These are phyloP conservation scores for Taxillus chinensis DNA, from an alignment of 164 flowering plant genomes.

Conservation along the genomic window DNA sequence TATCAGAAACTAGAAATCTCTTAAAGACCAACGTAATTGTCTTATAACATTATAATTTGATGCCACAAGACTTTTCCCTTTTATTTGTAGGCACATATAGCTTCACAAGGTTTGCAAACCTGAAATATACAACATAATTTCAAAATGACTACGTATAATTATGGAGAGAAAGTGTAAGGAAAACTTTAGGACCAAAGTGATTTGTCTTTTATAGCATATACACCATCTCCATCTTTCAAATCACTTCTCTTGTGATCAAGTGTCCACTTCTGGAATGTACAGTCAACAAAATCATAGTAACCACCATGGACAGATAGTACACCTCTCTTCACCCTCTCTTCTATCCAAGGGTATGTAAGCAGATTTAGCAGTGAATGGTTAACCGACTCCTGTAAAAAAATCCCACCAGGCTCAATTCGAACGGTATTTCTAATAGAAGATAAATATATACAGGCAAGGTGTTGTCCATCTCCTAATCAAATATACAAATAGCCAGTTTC, in stretches of 20 bases:
- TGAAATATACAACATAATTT: too few relatives aligned
- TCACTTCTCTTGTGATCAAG: slow-evolving; percentile 41
- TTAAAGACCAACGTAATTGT: too few relatives aligned
- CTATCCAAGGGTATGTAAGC: slow-evolving; percentile 85
- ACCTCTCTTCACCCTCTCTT: slow-evolving; percentile 55
- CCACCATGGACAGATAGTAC: slow-evolving; percentile 75
- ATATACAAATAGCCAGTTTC: too few relatives aligned
- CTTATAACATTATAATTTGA: too few relatives aligned
- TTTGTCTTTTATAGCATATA: slow-evolving; percentile 27
- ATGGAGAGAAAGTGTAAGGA: background rate
- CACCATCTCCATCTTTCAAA: slow-evolving; percentile 11
- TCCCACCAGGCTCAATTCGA: background rate
- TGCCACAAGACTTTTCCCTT: too few relatives aligned
- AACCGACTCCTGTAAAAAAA: slow-evolving; percentile 62
- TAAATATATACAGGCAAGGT: too few relatives aligned
- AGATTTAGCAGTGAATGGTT: slow-evolving; percentile 57
- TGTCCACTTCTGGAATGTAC: slow-evolving; percentile 96
- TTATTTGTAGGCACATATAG: too few relatives aligned
- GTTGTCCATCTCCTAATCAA: too few relatives aligned
- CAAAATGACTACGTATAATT: too few relatives aligned
- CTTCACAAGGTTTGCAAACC: too few relatives aligned
- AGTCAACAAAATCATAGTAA: slow-evolving; percentile 74
- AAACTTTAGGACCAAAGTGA: slow-evolving; percentile 50
- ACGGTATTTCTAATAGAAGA: too few relatives aligned
- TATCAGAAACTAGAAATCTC: too few relatives aligned